Evolutionary conservation across 495 filamentous ascomycete genomes (phyloP), one percentile per base, ranked within the genome.

Genomic region (Podospora pseudoanserina): DNA sequence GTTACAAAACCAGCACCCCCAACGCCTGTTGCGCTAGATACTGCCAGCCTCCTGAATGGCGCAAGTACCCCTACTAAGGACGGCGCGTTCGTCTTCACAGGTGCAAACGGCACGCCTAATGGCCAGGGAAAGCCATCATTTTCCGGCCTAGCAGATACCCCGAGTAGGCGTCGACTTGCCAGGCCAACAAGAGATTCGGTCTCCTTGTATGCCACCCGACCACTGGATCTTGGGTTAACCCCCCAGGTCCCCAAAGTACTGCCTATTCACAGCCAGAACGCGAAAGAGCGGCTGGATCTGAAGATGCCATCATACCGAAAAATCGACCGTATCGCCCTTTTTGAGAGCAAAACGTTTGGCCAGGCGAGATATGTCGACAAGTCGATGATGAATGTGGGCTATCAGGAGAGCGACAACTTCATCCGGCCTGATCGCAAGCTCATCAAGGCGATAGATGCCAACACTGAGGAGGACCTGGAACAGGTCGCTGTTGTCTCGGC

Each of bases 361-460:
- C 82, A 85, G 60, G 84, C 84, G 13, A 77, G 83, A 70, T 86
- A 86, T 71, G 92, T 97, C 60, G 93, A 97, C 76, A 91, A 91
- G 67, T 89, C 91, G 2, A 95, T 99, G 93, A 91, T 92, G 67
- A 93, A 89, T 72, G 89, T 97, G 26, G 95, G 95, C 49, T 99
- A 97, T 73, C 96, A 98, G 75, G 91, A 96, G 79, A 96, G 89
- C 70, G 94, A 97, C 74, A 83, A 93, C 57, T 97, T 91, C 72
- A 84, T 91, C 30, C 88, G 91, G 5, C 91, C 92, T 9, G 87
- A 92, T 66, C 85, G 86, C 64, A 90, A 84, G 65, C 81, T 97
- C 49, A 90, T 97, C 75, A 92, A 94, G 57, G 87, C 80, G 23
- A 85, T 85, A 0, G 92, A 96, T 76, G 85, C 85, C 18, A 89